Evolutionary conservation across 73 alveolate species (phyloP), one percentile per base, ranked within the genome.

Genomic region (Paramecium tetraurelia): DNA sequence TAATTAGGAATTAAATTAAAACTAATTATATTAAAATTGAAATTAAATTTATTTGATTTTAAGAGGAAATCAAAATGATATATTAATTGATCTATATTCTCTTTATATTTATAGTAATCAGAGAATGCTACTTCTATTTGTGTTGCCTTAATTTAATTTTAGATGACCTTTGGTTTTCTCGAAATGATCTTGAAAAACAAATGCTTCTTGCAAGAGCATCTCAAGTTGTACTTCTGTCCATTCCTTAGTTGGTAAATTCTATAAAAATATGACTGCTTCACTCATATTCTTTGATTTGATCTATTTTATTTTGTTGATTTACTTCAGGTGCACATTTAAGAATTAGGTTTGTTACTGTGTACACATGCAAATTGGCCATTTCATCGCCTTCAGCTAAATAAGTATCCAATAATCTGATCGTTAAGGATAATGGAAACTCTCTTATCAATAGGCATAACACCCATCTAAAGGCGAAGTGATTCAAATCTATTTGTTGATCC

Each of bases 341-440:
- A 22, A 80, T 80, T 35, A 80, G 24, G 31, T 80, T 80, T 14
- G 90, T 80, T 43, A 80, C 90, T 31, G 90, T 80, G 24, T 80
- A 80, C 20, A 80, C 57, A 44, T 80, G 90, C 24, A 80, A 44
- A 80, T 46, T 80, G 33, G 76, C 90, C 70, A 80, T 80, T 14
- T 80, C 41, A 80, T 80, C 90, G 4, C 90, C 94, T 46, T 89
- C 94, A 1, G 92, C 44, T 20, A 89, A 63, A 70, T 89, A 89
- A 0, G 94, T 89, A 89, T 89, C 94, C 35, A 89, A 71, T 70
- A 89, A 50, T 46, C 94, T 89, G 20, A 89, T 48, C 5, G 92
- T 85, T 44, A 89, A 70, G 24, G 58, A 20, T 44, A 70, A 31
- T 7, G 94, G 87, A 58, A 89, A 89, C 16, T 89, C 75, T 70